Evolutionary conservation across 306 rosid genomes (phyloP).

Genomic region (Alnus glutinosa): DNA sequence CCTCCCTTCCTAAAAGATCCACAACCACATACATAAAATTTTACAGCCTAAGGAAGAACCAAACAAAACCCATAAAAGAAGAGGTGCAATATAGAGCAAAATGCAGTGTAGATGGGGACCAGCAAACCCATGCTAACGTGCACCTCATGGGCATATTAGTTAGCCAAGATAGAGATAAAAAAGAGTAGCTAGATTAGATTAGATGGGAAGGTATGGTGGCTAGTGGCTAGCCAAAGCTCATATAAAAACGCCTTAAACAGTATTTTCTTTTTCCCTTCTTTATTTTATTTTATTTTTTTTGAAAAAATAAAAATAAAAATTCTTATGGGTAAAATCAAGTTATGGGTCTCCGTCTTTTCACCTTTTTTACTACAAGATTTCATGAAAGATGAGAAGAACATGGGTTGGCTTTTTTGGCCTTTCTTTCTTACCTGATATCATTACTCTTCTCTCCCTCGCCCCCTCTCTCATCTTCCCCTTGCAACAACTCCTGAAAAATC

Average conservation of each 20-base stretch:
- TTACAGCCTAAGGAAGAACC: constrained; percentile 30
- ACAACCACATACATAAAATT: constrained; percentile 30
- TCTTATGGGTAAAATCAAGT: constrained; percentile 30
- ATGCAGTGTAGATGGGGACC: constrained; percentile 60
- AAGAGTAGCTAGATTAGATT: constrained; percentile 37
- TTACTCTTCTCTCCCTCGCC: constrained; percentile 38
- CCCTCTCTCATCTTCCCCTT: constrained; percentile 30
- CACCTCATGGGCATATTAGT: constrained; percentile 63
- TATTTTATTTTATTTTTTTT: constrained; percentile 4
- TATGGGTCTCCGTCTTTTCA: constrained; percentile 52
- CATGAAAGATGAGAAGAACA: constrained; percentile 35
- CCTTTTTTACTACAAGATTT: constrained; percentile 54
- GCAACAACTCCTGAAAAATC: constrained; percentile 36
- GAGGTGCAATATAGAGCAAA: constrained; percentile 30
- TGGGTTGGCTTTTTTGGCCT: constrained; percentile 15
- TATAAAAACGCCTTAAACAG: constrained; percentile 54
- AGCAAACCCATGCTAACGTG: constrained; percentile 56
- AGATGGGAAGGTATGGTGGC: constrained; percentile 55
- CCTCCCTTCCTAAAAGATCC: constrained; percentile 49
- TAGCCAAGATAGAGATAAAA: constrained; percentile 44
- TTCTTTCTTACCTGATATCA: constrained; percentile 54
- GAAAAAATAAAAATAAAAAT: no score
- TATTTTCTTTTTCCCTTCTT: constrained; percentile 44
- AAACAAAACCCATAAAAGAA: constrained; percentile 5
- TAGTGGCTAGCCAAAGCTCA: constrained; percentile 45